Base-by-base conservation (phyloP, 2,329 filamentous ascomycete species). In the Neofusicoccum parvum region DNA sequence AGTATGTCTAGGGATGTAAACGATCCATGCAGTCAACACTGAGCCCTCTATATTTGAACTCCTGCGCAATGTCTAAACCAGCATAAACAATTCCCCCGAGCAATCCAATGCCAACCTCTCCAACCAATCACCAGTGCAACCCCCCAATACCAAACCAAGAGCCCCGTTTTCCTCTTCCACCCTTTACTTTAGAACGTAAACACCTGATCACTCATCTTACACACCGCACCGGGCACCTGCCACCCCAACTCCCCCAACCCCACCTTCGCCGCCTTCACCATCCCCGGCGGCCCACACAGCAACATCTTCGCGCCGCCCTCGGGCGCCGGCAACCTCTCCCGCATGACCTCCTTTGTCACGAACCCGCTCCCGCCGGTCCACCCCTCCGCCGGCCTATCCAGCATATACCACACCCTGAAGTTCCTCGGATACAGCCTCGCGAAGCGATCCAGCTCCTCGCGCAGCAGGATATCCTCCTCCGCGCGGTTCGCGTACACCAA, bases 221-320 rank as follows among this genome's bases (percentile, higher is more conserved):
- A 74, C 5, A 83, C 76, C 0, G 82, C 76, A 0, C 82, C 81
- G 0, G 85, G 82, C 63, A 80, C 76, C 67, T 83, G 75, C 67
- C 83, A 88, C 0, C 86, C 86, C 41, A 88, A 65, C 10, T 75
- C 75, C 0, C 32, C 67, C 67, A 72, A 53, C 10, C 67, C 66
- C 70, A 81, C 84, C 77, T 87, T 88, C 14, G 82, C 80, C 0
- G 84, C 85, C 50, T 82, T 82, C 4, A 89, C 76, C 85, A 89
- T 86, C 0, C 82, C 83, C 0, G 87, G 87, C 0, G 87, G 87
- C 0, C 87, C 87, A 69, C 87, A 89, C 1, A 89, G 74, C 78
- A 88, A 77, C 7, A 87, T 72, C 72, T 86, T 88, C 2, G 80
- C 79, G 14, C 85, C 82, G 0, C 70, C 50, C 0, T 75, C 76